A percentile compares a stretch with the other conserved stretches of the same genome.
Conservation (phyloP, 2,329 filamentous ascomycete genomes). For the Colletotrichum karsti region DNA sequence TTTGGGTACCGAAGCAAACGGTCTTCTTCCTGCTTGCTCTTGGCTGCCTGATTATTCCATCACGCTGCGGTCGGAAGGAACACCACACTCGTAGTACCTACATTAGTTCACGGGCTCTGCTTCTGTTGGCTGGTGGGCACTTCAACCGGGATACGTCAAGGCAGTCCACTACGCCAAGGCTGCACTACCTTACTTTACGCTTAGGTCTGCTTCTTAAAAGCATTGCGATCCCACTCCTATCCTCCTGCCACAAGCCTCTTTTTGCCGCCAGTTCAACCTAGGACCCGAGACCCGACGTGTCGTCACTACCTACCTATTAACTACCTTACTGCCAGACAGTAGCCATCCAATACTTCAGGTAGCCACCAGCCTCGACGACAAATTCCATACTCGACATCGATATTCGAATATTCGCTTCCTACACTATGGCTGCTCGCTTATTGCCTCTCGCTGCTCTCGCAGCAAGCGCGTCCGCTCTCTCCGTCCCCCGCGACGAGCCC, state of each 20-base stretch:
- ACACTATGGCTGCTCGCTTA: conserved; percentile 5
- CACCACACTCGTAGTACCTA: too few species aligned
- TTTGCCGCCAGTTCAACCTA: not conserved
- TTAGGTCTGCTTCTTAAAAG: conserved; percentile 11
- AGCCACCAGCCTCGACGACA: not conserved
- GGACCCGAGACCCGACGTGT: too few species aligned
- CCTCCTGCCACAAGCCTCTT: not conserved
- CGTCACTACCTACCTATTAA: too few species aligned
- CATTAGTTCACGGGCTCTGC: too few species aligned
- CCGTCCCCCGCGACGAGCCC: conserved; percentile 5
- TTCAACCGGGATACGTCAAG: too few species aligned
- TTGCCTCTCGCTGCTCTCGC: conserved; percentile 12
- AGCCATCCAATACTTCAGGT: too few species aligned
- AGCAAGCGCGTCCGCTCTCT: conserved; percentile 7
- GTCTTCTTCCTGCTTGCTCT: not conserved
- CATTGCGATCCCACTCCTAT: conserved; percentile 25
- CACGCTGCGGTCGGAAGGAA: too few species aligned
- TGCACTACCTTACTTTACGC: too few species aligned
- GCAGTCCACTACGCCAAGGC: conserved; percentile 21
- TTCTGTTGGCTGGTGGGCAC: too few species aligned
- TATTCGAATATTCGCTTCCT: too few species aligned
- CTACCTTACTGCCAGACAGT: too few species aligned
- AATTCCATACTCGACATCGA: not conserved
- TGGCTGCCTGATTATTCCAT: too few species aligned
- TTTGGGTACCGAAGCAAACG: not conserved